Base-by-base conservation (phyloP, 768 basidiomycete genomes). In the Boletus sp. region DNA sequence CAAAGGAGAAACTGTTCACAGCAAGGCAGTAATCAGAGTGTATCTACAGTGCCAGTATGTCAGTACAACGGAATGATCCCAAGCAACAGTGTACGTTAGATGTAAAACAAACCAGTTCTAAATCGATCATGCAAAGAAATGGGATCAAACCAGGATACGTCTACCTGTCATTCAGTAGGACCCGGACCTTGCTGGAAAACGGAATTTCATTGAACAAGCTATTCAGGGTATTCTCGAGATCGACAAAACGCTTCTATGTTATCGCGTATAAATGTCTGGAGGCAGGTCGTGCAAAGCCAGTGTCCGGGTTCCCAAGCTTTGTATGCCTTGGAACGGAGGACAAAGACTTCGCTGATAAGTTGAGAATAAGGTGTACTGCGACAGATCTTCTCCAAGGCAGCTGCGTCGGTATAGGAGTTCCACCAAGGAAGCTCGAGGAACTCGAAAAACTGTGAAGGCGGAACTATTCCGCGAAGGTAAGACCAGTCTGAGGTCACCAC, bases 371-470 rank as follows among this genome's bases (percentile, higher is more conserved):
- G 55, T 3, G 28, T 47, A 30, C 28, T 35, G 10, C 36, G 55
- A 9, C 54, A 64, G 14, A 64, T 37, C 29, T 56, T 40, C 45
- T 29, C 37, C 37, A 64, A 40, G 4, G n/a, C 4, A 18, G 47
- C 40, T 4, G 55, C 18, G 5, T 54, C 50, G 5, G 35, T 52
- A 50, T 54, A 64, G 24, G 55, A 41, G 11, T 46, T 54, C 55
- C 62, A 64, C 63, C 63, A 57, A 49, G 62, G 58, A 24, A 64
- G 46, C n/a, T 52, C 49, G 14, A 64, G 52, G 40, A 44, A 52
- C 8, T 29, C 14, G 57, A 56, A 64, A 48, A 64, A 42, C 29
- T 37, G 18, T 18, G 62, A 57, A 45, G 63, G 62, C 14, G 62
- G 50, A 18, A 52, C 10, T 28, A 54, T 7, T 7, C 63, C 58